Base-by-base conservation (phyloP, 2,329 filamentous ascomycete species). In the Waltergamsia citrina region DNA sequence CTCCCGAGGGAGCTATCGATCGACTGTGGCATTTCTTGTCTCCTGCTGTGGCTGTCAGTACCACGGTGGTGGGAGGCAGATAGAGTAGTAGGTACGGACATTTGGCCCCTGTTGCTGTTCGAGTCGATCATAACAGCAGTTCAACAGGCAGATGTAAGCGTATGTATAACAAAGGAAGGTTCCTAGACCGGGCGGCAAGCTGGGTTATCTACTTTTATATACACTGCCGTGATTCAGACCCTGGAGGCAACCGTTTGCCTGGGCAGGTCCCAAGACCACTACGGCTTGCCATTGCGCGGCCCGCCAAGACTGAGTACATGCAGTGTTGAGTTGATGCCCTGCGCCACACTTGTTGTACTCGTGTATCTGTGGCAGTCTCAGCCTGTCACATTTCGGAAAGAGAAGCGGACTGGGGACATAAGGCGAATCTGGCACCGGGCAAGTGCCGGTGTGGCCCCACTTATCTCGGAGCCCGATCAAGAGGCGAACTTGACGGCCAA, bases 1-100 rank as follows among this genome's bases (percentile, higher is more conserved):
- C 65, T 65, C 36, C 63, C 63, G 35, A 71, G 48, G 31, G 67
- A 66, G 17, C 63, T 59, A 39, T 69, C 64, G 42, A 71, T 59
- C 17, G 63, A 59, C 32, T 51, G 53, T 39, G 57, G 47, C 58
- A 60, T 62, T 22, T 32, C 32, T 25, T 26, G 23, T n/a, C n/a
- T n/a, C 19, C 25, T 56, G 56, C 23, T 35, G 31, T 26, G 14
- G 31, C 11, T 6, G 31, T 33, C 31, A 17, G 20, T n/a, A 14
- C 31, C 22, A 24, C 20, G 31, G 16, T n/a, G 31, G n/a, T 15
- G 20, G 14, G 11, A 18, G 16, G 29, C 18, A 21, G 11, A 14
- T 10, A 25, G 22, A 10, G 32, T 22, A 12, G 18, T 29, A 11
- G 25, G 27, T 22, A 29, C 19, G 16, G 19, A 29, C 26, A 27